Conservation (phyloP, 163 green algal genomes). For the Chloromonas sp. region DNA sequence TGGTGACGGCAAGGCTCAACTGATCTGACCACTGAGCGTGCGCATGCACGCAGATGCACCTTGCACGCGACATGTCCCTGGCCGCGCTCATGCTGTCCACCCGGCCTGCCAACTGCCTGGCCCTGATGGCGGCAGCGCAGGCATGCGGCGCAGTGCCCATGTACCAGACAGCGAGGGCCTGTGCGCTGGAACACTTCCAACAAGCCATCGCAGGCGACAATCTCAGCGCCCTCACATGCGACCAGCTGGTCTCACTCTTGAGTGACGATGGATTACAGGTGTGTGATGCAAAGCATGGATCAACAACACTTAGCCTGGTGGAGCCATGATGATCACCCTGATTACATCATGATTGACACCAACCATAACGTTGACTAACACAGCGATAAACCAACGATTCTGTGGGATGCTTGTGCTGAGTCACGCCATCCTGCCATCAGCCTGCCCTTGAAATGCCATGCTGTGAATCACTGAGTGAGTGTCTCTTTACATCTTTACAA, state of each 20-base stretch:
- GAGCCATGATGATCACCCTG: no score
- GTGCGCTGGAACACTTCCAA: not conserved
- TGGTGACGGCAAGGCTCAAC: not conserved
- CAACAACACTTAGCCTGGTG: no score
- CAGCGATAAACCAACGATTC: no score
- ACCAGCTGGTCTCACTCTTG: not conserved
- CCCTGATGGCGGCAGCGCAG: not conserved
- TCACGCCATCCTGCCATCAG: no score
- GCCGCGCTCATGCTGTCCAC: not conserved
- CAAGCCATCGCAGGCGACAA: not conserved
- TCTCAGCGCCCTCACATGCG: not conserved
- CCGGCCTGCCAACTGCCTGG: not conserved
- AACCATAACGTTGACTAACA: no score
- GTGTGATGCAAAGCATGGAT: no score
- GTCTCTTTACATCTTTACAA: no score
- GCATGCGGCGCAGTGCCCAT: not conserved
- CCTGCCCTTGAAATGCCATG: no score
- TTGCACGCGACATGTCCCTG: conserved; percentile 3
- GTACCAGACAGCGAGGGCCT: not conserved
- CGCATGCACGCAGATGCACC: conserved; percentile 1
- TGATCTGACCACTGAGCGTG: not conserved
- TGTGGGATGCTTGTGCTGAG: no score
- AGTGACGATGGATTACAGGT: not conserved
- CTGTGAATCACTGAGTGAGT: no score
- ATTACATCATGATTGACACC: no score